Percentiles rank a stretch among this genome's conserved stretches.
phyloP scores from a whole-genome alignment of 257 asterid genomes.

The Solanum stenotomum region DNA sequence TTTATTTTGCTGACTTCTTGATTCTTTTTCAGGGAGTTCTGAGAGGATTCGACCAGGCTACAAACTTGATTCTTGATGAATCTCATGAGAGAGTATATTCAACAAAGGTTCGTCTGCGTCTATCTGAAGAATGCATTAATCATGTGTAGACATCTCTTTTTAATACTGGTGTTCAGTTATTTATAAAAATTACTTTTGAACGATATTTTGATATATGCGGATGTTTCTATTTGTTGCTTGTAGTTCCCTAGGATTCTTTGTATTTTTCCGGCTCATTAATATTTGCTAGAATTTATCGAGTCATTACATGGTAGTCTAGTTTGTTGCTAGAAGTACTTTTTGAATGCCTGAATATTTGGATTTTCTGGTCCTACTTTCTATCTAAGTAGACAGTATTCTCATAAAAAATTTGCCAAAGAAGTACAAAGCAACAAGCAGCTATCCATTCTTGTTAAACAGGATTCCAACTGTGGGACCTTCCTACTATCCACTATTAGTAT shows the following conservation, averaged over 20 bases:
- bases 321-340: neutral
- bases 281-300: neutral
- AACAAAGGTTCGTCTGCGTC: constrained; percentile 53
- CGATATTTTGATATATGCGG: neutral
- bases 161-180: neutral
- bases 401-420: neutral
- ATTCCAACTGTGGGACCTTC: neutral
- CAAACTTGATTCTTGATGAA: constrained; percentile 92
- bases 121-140: neutral
- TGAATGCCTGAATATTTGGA: neutral
- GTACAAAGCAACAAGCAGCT: neutral
- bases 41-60: constrained; percentile 95
- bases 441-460: neutral
- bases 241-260: neutral
- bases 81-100: constrained; percentile 98
- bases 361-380: neutral
- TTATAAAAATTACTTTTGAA: neutral
- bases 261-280: neutral
- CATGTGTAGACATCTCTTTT: neutral
- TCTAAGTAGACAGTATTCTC: neutral
- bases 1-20: neutral
- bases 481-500: neutral
- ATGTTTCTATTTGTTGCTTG: neutral
- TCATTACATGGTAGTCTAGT: neutral
- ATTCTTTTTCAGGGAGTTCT: constrained; percentile 62